phyloP scores from a whole-genome alignment of 768 basidiomycete species.

The Mycena filopes region DNA sequence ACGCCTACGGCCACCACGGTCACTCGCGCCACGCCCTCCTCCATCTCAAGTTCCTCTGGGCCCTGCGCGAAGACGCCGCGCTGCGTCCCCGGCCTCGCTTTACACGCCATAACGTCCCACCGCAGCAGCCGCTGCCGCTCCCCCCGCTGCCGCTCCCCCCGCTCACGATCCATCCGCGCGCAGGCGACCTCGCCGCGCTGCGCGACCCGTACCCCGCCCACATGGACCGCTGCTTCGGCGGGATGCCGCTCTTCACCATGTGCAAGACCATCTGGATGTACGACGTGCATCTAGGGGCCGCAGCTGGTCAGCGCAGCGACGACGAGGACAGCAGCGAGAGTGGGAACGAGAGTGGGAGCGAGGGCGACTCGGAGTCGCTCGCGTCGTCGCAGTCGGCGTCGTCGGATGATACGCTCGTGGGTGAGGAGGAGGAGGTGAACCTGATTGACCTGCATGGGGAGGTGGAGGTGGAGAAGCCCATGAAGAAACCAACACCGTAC shows the following conservation, averaged over 20 bases:
- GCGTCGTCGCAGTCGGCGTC: constrained; percentile 45
- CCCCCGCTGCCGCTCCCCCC: constrained; percentile 43
- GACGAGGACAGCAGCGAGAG: constrained; percentile 21
- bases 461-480: constrained; percentile 9
- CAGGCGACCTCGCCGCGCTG: constrained; percentile 68
- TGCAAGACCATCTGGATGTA: constrained; percentile 72
- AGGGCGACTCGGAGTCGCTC: constrained; percentile 35
- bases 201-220: constrained; percentile 66
- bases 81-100: too few species aligned
- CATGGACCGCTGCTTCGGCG: constrained; percentile 69
- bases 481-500: background rate
- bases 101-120: too few species aligned
- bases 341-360: constrained; percentile 46
- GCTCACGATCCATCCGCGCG: constrained; percentile 64
- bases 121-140: too few species aligned
- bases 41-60: constrained; percentile 74
- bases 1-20: constrained; percentile 66
- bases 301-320: constrained; percentile 5
- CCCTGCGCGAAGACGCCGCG: constrained; percentile 60
- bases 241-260: constrained; percentile 72
- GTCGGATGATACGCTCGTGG: constrained; percentile 69
- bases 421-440: constrained; percentile 44
- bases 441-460: background rate
- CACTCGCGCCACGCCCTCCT: constrained; percentile 69
- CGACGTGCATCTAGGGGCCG: constrained; percentile 58